Evolutionary conservation across 768 basidiomycete species (phyloP), one percentile per base, ranked within the genome.

Genomic region (Kwoniella bestiolae): DNA sequence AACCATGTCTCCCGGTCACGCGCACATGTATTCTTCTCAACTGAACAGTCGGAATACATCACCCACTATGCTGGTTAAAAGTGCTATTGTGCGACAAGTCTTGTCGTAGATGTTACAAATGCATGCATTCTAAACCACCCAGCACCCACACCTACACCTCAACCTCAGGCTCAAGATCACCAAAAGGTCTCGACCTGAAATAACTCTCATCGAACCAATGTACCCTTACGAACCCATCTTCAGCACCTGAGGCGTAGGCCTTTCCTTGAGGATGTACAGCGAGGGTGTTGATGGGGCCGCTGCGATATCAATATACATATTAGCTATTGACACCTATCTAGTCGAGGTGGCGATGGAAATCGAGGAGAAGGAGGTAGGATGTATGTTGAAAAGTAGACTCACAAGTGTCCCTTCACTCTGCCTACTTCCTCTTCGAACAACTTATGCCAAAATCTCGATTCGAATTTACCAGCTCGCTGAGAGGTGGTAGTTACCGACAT

Each of bases 361-460:
- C n/a, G n/a, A n/a, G n/a, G n/a, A n/a, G n/a, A n/a, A n/a, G n/a
- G n/a, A n/a, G n/a, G n/a, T n/a, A n/a, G n/a, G n/a, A n/a, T n/a
- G n/a, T 25, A 52, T 28, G 50, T 28, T 7, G 32, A 56, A 4
- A 34, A 3, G 16, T 3, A 14, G 23, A 87, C 92, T 72, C 75
- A 96, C 94, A 98, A 99, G 81, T 98, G 95, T 12, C 96, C 96
- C 80, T 94, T 94, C 46, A 99, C 94, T 11, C 94, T 88, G 18
- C 95, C 94, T 59, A 98, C 90, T 80, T 98, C 95, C 84, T 96
- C 94, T 82, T 95, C 94, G 73, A 95, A 91, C 38, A 95, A 85
- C 72, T 90, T 92, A 85, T 99, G 95, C 93, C 94, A 98, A 84
- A 99, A 97, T 41, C 94, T 86, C 11, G 93, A 92, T 83, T 98